These are phyloP conservation scores for Blastobotrys apis DNA, from an alignment of 1,139 yeast genomes.

Conservation along the genomic window DNA sequence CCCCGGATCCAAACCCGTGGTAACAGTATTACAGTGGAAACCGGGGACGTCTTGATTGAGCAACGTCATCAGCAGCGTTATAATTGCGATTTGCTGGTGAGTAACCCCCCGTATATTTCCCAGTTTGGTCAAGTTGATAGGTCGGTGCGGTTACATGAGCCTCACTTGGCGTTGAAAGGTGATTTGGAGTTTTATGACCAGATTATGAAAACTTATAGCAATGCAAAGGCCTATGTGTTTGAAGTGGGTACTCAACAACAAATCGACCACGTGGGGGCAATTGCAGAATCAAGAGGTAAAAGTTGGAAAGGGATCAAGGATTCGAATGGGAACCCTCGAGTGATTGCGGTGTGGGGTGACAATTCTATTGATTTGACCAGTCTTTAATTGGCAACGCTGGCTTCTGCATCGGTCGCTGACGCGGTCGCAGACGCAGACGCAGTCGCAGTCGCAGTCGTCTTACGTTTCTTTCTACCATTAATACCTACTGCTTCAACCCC, in stretches of 20 bases:
- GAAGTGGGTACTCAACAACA: slow-evolving; percentile 43
- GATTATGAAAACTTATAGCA: slow-evolving; percentile 41
- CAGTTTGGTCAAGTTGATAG: slow-evolving; percentile 39
- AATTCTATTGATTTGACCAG: not conserved
- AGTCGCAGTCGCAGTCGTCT: not conserved
- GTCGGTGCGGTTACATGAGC: slow-evolving; percentile 73
- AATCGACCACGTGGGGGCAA: slow-evolving; percentile 22
- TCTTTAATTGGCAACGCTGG: too few species aligned
- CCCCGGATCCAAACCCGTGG: not conserved
- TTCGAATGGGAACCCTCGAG: slow-evolving; percentile 34
- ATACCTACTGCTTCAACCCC: slow-evolving; percentile 39
- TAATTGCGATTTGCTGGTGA: slow-evolving; percentile 51
- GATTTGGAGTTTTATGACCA: slow-evolving; percentile 64
- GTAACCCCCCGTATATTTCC: slow-evolving; percentile 86
- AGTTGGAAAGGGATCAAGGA: slow-evolving; percentile 36
- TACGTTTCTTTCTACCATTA: slow-evolving; percentile 27
- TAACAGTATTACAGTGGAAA: not conserved
- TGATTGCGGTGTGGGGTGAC: slow-evolving; percentile 36
- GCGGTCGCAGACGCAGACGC: not conserved
- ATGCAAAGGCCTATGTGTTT: slow-evolving; percentile 43
- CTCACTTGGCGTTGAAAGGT: slow-evolving; percentile 71
- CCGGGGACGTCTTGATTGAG: not conserved
- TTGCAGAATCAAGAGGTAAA: slow-evolving; percentile 14
- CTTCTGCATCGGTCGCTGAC: too few species aligned
- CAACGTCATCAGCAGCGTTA: too few species aligned